phyloP scores from a whole-genome alignment of 352 stramenopile species.

The Phytophthora pistaciae region DNA sequence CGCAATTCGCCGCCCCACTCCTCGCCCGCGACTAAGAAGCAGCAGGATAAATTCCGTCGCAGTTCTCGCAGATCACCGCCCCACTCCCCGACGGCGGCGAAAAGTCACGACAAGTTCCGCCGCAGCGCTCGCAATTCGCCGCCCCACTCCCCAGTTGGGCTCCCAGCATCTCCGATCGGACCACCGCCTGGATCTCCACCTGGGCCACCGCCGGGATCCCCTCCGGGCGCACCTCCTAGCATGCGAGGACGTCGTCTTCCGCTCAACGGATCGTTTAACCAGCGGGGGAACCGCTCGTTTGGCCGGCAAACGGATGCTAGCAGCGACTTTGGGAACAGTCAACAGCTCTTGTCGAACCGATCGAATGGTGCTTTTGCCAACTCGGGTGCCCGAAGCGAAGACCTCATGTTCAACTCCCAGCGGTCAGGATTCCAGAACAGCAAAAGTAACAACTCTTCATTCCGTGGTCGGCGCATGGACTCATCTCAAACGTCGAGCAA shows the following conservation, averaged over 20 bases:
- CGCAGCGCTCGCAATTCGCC: constrained; percentile 21
- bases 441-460: constrained; percentile 22
- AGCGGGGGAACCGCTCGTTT: constrained; percentile 14
- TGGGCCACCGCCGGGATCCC: constrained; percentile 23
- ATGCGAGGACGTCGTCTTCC: constrained; percentile 29
- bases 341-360: constrained; percentile 26
- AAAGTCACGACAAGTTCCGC: constrained; percentile 3
- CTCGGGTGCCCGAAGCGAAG: constrained; percentile 24
- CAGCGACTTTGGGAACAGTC: constrained; percentile 27
- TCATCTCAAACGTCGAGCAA: constrained; percentile 17
- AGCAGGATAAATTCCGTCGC: constrained; percentile 7
- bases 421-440: constrained; percentile 16
- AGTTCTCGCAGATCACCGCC: background rate
- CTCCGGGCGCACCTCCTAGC: constrained; percentile 35
- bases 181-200: constrained; percentile 11
- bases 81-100: background rate
- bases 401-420: constrained; percentile 38
- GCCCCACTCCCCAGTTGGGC: background rate
- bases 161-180: background rate
- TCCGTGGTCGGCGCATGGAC: constrained; percentile 12
- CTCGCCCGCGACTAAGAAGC: constrained; percentile 5
- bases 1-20: constrained; percentile 4
- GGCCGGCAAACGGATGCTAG: constrained; percentile 17
- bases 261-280: constrained; percentile 19
- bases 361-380: constrained; percentile 33